Base-by-base conservation (phyloP, 2,329 filamentous ascomycete species). In the Fusarium sp. region DNA sequence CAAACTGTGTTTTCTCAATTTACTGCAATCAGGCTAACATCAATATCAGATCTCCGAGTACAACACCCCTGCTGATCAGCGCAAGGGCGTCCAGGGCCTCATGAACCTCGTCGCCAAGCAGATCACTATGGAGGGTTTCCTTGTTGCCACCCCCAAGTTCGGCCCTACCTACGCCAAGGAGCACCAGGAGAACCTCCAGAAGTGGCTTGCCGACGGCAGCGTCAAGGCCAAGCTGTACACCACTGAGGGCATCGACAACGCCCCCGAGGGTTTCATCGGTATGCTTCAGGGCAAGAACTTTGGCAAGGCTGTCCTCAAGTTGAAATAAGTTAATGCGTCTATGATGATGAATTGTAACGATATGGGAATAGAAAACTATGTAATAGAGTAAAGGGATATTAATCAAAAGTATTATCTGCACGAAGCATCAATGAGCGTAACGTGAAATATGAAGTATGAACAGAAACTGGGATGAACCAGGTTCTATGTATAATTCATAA, bases 221-320 rank as follows among this genome's bases (percentile, higher is more conserved):
- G 87, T 97, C 83, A 92, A 92, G 84, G 86, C 88, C 50, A 89
- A 90, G 81, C 83, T 91, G 65, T 83, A 86, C 73, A 82, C 92
- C 60, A 94, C 91, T 1, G 85, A 90, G 55, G 93, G 93, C 20
- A 94, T 97, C 63, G 94, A 97, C 65, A 90, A 92, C n/a, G 91
- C 90, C 1, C 83, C 88, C 7, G 87, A 94, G 58, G 94, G 91
- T 0, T 85, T 97, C 63, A 80, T 95, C 14, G 92, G 89, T 14
- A 90, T 97, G 83, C 85, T 96, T 56, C 78, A 87, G 75, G 94
- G 94, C 48, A 87, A 92, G 80, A 97, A 97, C 83, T 92, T 94
- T 80, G 94, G 94, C 72, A 97, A 97, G 87, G 92, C 93, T 17
- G 87, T 96, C 22, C 75, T 96, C 74, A 92, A 93, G 84, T 79